Evolutionary conservation across 78 protist genomes (phyloP), one percentile per base, ranked within the genome.

Genomic region (Dictyostelium brefeldianum): DNA sequence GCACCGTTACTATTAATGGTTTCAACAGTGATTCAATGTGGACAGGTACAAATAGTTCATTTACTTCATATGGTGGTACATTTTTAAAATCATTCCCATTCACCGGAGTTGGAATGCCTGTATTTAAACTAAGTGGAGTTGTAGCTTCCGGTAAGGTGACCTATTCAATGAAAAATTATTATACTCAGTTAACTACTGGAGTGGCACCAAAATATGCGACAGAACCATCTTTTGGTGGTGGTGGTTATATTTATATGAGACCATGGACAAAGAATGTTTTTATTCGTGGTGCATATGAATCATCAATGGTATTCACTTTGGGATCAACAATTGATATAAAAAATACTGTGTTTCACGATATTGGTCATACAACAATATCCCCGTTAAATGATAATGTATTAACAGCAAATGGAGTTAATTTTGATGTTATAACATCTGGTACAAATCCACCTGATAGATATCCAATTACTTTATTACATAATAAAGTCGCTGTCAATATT

Each of bases 401-500:
- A 7, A 10, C 5, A 22, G n/a, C 70, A 62, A 36, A 36, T 36
- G 43, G 43, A 36, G 43, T 36, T 36, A 10, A 6, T 10, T 62
- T n/a, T 62, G 14, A n/a, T 25, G 70, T 62, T 3, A 22, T 4
- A 7, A 0, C n/a, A 4, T 2, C 7, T 6, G 70, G 70, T n/a
- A 62, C n/a, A 25, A 62, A 62, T 8, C 7, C 27, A 62, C 36
- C 70, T 0, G 70, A 62, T 25, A 62, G 70, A 22, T 62, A 62
- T 12, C 70, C 70, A 62, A 25, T 62, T 62, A 62, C 70, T 62
- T 62, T 62, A 25, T 62, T 62, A 62, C 70, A 62, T 25, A 62
- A 62, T 25, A 25, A 20, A 25, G 70, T 62, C 0, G 70, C 70
- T 7, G 70, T 25, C 8, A 59, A 59, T 25, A 59, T 59, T 59